These are phyloP conservation scores for Kregervanrija fluxuum DNA, from an alignment of 805 yeast species.

Conservation along the genomic window DNA sequence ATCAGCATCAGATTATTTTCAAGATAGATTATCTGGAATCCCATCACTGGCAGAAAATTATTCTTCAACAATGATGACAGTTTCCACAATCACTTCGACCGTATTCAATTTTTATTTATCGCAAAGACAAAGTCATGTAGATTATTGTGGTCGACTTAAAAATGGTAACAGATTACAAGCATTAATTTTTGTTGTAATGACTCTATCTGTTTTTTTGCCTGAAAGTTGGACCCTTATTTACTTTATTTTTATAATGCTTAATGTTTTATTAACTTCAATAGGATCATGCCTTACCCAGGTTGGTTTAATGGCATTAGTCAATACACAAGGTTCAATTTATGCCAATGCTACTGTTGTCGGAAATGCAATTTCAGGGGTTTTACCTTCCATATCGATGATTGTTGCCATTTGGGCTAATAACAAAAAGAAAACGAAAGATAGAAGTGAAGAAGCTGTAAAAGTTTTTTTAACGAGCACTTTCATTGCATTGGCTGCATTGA, in stretches of 20 bases:
- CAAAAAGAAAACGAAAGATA: slow-evolving; percentile 9
- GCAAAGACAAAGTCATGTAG: slow-evolving; percentile 52
- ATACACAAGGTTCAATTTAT: slow-evolving; percentile 63
- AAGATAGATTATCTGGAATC: slow-evolving; percentile 46
- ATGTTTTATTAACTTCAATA: slow-evolving; percentile 58
- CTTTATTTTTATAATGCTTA: slow-evolving; percentile 49
- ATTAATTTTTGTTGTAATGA: slow-evolving; percentile 49
- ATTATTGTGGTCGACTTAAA: slow-evolving; percentile 49
- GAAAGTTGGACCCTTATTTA: slow-evolving; percentile 30
- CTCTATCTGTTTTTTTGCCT: slow-evolving; percentile 36
- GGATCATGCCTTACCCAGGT: slow-evolving; percentile 84
- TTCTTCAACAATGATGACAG: slow-evolving; percentile 83
- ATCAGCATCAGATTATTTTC: slow-evolving; percentile 78
- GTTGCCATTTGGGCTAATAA: slow-evolving; percentile 35
- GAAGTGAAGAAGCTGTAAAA: slow-evolving; percentile 25
- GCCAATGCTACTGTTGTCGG: slow-evolving; percentile 94
- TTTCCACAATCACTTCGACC: slow-evolving; percentile 66
- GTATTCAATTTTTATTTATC: slow-evolving; percentile 54
- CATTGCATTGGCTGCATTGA: slow-evolving; percentile 16
- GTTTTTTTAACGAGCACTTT: slow-evolving; percentile 31
- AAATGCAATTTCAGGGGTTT: slow-evolving; percentile 88
- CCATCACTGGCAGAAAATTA: slow-evolving; percentile 50
- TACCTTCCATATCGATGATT: slow-evolving; percentile 71
- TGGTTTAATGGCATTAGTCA: slow-evolving; percentile 83
- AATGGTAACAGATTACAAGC: slow-evolving; percentile 56